These are phyloP conservation scores for Phyllachora maydis DNA, from an alignment of 2,329 filamentous ascomycete genomes.

Conservation along the genomic window DNA sequence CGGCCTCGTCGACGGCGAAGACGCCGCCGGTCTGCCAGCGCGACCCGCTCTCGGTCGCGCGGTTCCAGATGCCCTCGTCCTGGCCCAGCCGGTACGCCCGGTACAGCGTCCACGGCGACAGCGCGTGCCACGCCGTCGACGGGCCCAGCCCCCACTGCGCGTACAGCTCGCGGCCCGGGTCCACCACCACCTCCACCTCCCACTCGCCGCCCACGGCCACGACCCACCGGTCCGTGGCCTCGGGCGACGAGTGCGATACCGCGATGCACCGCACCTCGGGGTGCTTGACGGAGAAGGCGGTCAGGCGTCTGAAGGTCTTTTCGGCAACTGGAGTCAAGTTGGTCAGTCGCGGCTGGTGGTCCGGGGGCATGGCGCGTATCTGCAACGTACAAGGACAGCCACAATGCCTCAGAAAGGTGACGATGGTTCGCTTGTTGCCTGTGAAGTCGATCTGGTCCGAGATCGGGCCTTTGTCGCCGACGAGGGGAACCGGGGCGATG, in stretches of 20 bases:
- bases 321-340: conserved; percentile 33
- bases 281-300: conserved; percentile 26
- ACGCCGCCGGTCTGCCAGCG: conserved; percentile 49
- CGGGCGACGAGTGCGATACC: conserved; percentile 34
- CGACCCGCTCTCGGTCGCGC: conserved; percentile 33
- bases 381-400: conserved; percentile 45
- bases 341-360: conserved; percentile 1
- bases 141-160: conserved; percentile 44
- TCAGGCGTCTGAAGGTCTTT: conserved; percentile 37
- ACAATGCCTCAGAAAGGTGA: conserved; percentile 53
- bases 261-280: conserved; percentile 33
- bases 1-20: conserved; percentile 35
- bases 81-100: conserved; percentile 34
- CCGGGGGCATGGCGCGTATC: conserved; percentile 1
- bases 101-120: conserved; percentile 35
- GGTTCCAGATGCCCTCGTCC: conserved; percentile 44
- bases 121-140: conserved; percentile 38
- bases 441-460: conserved; percentile 30
- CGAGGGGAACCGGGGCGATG: conserved; percentile 22
- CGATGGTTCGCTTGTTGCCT: conserved; percentile 31
- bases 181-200: conserved; percentile 36
- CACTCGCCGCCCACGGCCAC: conserved; percentile 32
- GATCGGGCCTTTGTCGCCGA: conserved; percentile 34
- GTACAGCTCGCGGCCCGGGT: conserved; percentile 38
- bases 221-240: conserved; percentile 35